These are phyloP conservation scores for Venturia asperata DNA, from an alignment of 2,329 filamentous ascomycete genomes.

Conservation along the genomic window DNA sequence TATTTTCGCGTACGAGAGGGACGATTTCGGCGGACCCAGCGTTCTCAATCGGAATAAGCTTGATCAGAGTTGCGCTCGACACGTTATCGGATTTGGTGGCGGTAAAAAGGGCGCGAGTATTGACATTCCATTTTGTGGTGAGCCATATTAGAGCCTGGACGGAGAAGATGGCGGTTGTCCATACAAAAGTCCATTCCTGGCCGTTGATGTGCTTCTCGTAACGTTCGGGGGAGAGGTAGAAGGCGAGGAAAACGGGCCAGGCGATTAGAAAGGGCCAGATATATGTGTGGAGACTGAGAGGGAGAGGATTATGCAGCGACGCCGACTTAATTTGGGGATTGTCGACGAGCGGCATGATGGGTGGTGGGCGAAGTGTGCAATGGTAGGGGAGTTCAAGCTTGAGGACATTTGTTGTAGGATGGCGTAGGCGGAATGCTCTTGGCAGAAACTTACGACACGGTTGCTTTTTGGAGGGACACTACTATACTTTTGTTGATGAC, in stretches of 20 bases:
- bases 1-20: constrained; percentile 67
- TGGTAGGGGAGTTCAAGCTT: not conserved
- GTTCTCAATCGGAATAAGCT: constrained; percentile 83
- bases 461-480: not conserved
- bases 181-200: constrained; percentile 98
- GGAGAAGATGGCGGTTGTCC: constrained; percentile 80
- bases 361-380: not conserved
- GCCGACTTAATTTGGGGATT: constrained; percentile 83
- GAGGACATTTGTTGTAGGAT: constrained; percentile 9
- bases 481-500: not conserved
- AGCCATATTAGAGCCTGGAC: constrained; percentile 86
- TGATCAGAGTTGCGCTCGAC: constrained; percentile 75
- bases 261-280: constrained; percentile 86
- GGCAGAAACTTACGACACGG: not conserved
- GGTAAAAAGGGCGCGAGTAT: constrained; percentile 74
- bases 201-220: constrained; percentile 89
- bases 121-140: constrained; percentile 95
- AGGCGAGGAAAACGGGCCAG: constrained; percentile 86
- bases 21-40: constrained; percentile 87
- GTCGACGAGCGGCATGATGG: constrained; percentile 66
- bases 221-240: constrained; percentile 74
- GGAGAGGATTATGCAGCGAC: constrained; percentile 79
- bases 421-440: constrained; percentile 1
- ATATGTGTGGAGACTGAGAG: constrained; percentile 75
- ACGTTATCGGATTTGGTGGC: constrained; percentile 63